Conservation (phyloP, 176 grass and related monocot genomes). For the Aegilops umbellulata region DNA sequence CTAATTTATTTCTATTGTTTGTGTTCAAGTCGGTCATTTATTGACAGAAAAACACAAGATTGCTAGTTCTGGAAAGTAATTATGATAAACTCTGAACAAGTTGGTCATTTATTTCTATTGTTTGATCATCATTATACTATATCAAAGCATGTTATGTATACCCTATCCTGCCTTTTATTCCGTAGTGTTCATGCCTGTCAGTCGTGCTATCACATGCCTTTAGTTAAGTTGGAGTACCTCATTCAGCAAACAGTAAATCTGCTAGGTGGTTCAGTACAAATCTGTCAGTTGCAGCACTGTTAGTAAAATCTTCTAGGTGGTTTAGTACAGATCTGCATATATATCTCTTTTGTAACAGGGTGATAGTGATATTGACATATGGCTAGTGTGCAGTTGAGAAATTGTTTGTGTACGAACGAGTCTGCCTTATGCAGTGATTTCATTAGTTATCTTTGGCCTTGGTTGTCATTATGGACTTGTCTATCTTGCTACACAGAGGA, state of each 20-base stretch:
- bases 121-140: neutral
- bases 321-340: neutral
- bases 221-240: neutral
- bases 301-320: neutral
- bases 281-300: neutral
- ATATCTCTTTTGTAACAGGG: neutral
- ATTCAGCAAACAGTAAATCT: neutral
- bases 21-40: too few relatives aligned
- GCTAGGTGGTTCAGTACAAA: neutral
- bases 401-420: neutral
- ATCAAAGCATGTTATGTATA: neutral
- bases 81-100: too few relatives aligned
- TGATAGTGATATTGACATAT: neutral
- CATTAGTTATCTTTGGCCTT: neutral
- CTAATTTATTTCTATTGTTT: too few relatives aligned
- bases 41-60: too few relatives aligned
- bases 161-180: neutral
- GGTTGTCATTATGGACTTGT: neutral
- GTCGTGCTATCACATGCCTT: neutral
- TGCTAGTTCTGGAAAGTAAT: too few relatives aligned
- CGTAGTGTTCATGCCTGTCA: neutral
- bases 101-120: too few relatives aligned
- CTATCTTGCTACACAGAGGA: neutral
- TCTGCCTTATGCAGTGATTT: neutral
- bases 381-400: neutral